Evolutionary conservation across 441 rosid species (phyloP), one percentile per base, ranked within the genome.

Genomic region (Brassica hybrid): DNA sequence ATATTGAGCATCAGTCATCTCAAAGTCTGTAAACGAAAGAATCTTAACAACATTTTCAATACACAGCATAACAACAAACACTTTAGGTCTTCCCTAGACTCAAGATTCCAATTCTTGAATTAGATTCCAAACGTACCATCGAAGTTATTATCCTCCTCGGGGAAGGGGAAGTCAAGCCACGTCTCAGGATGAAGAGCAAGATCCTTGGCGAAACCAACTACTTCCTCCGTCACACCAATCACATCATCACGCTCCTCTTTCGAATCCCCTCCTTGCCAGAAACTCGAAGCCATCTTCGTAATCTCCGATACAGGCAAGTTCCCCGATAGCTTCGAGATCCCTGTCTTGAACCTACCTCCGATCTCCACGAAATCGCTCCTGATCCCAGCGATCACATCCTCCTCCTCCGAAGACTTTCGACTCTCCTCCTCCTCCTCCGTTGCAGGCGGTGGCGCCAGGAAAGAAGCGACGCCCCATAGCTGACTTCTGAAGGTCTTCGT

Each of bases 381-480:
- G 7, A 92, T 93, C 19, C 97, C 97, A 5, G 83, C 81, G 5
- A 93, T 89, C 23, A 19, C 65, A 43, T 87, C 84, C 70, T 81
- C 85, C 3, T 67, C 84, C 27, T 87, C 89, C 63, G 74, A 66
- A 0, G 80, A 80, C 78, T 23, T 79, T 38, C 77, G 84, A 2
- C 73, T 78, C 52, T 79, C 84, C 11, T 21, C 23, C 23, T 21
- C 23, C 23, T 21, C 23, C 23, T 1, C 2, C 23, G 23, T 21
- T 0, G 23, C 23, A 21, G 23, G 91, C 3, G 93, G 91, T 38
- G 99, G 97, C 1, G 96, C 93, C 70, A 92, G 97, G 86, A 93
- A 91, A 71, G 99, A 93, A 36, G 99, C 98, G 30, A 96, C 98
- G 13, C 99, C 98, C 99, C 98, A 93, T 81, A 96, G 82, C 65